These are phyloP conservation scores for Penicillium sp. DNA, from an alignment of 2,329 filamentous ascomycete genomes.

Conservation along the genomic window DNA sequence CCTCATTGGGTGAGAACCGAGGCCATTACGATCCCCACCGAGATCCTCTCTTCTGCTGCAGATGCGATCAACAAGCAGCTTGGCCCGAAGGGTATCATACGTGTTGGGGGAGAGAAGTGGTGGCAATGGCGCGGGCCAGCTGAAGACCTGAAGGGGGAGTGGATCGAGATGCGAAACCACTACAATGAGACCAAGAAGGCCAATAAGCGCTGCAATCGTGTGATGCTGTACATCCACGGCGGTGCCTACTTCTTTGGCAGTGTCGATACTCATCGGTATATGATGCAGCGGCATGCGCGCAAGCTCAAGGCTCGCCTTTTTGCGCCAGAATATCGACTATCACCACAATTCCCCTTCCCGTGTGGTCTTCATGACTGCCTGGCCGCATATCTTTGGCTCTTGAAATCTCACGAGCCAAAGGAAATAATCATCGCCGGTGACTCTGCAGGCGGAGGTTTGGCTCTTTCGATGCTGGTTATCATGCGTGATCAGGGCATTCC, in stretches of 20 bases:
- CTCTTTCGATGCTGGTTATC: conserved; percentile 74
- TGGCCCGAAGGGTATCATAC: conserved; percentile 71
- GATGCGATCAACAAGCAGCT: conserved; percentile 70
- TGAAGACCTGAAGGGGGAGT: conserved; percentile 75
- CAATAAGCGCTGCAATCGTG: conserved; percentile 63
- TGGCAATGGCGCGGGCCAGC: conserved; percentile 79
- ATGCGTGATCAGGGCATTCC: conserved; percentile 81
- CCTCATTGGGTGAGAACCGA: conserved; percentile 86
- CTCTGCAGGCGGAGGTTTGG: conserved; percentile 91
- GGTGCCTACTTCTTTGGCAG: conserved; percentile 96
- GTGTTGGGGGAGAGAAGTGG: conserved; percentile 81
- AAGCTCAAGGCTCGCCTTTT: conserved; percentile 90
- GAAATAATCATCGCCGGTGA: conserved; percentile 89
- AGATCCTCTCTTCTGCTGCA: conserved; percentile 68
- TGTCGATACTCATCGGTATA: conserved; percentile 95
- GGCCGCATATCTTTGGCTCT: conserved; percentile 80
- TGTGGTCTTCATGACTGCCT: conserved; percentile 89
- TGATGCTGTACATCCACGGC: conserved; percentile 93
- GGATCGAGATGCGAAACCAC: conserved; percentile 93
- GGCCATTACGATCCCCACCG: conserved; percentile 64
- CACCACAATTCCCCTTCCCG: conserved; percentile 94
- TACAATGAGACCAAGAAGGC: conserved; percentile 69
- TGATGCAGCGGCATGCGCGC: conserved; percentile 91
- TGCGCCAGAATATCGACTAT: conserved; percentile 81
- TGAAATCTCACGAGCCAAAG: conserved; percentile 72